Conservation (phyloP, 768 basidiomycete species). For the Fomitopsis serialis region DNA sequence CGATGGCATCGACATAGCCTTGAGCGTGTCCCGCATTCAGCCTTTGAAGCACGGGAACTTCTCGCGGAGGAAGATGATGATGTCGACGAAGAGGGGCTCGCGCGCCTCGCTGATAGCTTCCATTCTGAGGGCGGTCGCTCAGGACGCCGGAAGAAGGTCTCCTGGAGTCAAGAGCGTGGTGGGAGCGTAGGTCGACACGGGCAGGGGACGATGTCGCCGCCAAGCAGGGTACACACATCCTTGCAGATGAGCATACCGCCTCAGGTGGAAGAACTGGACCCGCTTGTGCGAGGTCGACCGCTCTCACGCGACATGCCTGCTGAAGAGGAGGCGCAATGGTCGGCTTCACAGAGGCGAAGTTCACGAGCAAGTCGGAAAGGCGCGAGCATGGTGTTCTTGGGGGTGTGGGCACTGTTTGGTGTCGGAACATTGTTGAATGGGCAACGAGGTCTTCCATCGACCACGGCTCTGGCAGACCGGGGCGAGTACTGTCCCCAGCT, state of each 20-base stretch:
- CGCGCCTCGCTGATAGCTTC: conserved; percentile 67
- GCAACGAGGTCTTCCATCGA: conserved; percentile 21
- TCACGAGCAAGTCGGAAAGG: conserved; percentile 68
- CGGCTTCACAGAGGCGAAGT: conserved; percentile 20
- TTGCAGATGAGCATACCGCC: conserved; percentile 28
- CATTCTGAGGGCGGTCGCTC: conserved; percentile 62
- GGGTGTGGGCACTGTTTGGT: conserved; percentile 70
- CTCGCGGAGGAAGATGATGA: conserved; percentile 37
- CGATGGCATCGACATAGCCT: conserved; percentile 27
- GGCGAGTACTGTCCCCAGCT: conserved; percentile 39
- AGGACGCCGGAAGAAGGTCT: conserved; percentile 45
- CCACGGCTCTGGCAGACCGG: conserved; percentile 30
- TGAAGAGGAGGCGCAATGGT: conserved; percentile 18
- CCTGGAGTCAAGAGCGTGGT: conserved; percentile 62
- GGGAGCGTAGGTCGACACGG: conserved; percentile 38
- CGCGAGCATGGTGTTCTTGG: conserved; percentile 78
- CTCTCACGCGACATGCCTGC: conserved; percentile 32
- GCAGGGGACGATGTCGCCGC: conserved; percentile 16
- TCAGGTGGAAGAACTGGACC: conserved; percentile 17
- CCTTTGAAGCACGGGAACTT: conserved; percentile 9
- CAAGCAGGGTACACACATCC: conserved; percentile 20
- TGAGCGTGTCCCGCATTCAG: conserved; percentile 19
- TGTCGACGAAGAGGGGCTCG: conserved; percentile 45
- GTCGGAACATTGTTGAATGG: conserved; percentile 45
- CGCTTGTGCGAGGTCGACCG: conserved; percentile 38